Conservation (phyloP, 2,329 filamentous ascomycete species). For the Ramichloridium luteum region DNA sequence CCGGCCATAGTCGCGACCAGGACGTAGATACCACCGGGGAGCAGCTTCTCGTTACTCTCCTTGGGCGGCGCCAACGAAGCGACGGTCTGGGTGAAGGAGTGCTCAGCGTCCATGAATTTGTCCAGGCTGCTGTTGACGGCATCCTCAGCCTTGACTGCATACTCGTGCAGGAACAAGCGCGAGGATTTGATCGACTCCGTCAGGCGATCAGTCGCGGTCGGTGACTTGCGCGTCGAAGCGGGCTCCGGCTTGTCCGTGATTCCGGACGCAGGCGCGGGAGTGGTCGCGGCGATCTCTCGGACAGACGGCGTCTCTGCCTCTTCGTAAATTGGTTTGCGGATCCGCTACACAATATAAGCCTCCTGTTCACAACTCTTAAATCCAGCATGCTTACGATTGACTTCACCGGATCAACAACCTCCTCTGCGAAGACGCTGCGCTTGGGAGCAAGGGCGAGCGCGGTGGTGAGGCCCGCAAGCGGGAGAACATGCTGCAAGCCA, state of each 20-base stretch:
- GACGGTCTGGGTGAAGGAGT: constrained; percentile 78
- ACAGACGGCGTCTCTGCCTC: constrained; percentile 20
- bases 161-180: constrained; percentile 67
- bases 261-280: constrained; percentile 25
- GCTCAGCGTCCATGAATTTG: constrained; percentile 70
- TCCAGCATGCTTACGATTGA: constrained; percentile 15
- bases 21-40: constrained; percentile 85
- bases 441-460: constrained; percentile 37
- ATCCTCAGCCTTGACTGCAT: constrained; percentile 65
- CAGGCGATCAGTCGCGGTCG: constrained; percentile 80
- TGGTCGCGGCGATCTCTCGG: constrained; percentile 28
- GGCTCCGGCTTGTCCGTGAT: constrained; percentile 23
- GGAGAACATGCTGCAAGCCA: constrained; percentile 36
- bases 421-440: constrained; percentile 38
- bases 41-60: constrained; percentile 74
- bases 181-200: constrained; percentile 68
- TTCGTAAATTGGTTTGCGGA: constrained; percentile 65
- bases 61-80: constrained; percentile 77
- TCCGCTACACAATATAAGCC: constrained; percentile 16
- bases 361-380: neutral
- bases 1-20: constrained; percentile 91
- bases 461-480: constrained; percentile 34
- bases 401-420: constrained; percentile 21
- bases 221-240: constrained; percentile 27
- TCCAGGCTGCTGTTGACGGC: constrained; percentile 73